Evolutionary conservation across 140 eudicot species (phyloP).

Genomic region (Eryngium alpinum): DNA sequence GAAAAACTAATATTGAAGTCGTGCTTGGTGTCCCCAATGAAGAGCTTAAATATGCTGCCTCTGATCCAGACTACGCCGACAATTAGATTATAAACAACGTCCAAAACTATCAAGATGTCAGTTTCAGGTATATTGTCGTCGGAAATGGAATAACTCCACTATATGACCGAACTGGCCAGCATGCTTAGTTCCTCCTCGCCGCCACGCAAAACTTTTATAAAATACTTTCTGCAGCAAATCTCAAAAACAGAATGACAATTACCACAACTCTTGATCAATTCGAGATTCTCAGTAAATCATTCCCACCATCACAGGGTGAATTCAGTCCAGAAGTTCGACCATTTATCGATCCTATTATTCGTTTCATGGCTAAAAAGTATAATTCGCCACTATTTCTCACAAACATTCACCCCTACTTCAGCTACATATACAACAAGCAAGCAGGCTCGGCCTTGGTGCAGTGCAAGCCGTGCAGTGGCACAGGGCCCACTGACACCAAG

Average conservation of each 20-base stretch:
- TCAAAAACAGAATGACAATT: not conserved
- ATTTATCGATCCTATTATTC: not conserved
- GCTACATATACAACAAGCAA: not conserved
- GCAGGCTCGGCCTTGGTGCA: no score
- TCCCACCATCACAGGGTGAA: not conserved
- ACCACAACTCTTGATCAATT: not conserved
- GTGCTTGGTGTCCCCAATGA: constrained; percentile 7
- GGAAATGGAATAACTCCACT: not conserved
- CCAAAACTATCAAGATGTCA: not conserved
- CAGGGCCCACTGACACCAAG: no score
- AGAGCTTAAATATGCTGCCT: not conserved
- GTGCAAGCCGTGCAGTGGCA: no score
- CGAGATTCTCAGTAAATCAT: not conserved
- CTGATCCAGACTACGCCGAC: not conserved
- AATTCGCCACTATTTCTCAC: not conserved
- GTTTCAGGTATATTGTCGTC: not conserved
- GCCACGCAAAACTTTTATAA: not conserved
- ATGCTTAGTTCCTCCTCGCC: not conserved
- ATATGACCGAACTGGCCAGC: not conserved
- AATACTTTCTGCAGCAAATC: not conserved
- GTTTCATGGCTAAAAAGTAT: not conserved
- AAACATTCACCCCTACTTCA: not conserved
- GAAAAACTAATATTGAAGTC: not conserved
- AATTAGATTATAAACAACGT: not conserved
- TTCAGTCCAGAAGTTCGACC: not conserved